Base-by-base conservation (phyloP, 768 basidiomycete genomes). In the Naematelia encephala region DNA sequence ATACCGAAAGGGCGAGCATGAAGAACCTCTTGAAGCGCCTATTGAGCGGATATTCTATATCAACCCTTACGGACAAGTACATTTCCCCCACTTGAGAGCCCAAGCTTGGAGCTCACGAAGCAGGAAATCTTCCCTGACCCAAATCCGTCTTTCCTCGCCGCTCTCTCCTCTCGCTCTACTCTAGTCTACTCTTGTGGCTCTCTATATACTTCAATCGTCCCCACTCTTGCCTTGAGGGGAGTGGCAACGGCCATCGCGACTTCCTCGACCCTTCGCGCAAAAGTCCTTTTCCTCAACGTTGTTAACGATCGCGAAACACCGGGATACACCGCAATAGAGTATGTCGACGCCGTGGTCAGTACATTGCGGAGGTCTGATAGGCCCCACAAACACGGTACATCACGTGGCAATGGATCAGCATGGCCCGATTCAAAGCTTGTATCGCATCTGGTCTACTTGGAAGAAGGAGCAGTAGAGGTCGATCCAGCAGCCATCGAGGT, bases 131-230 rank as follows among this genome's bases (percentile, higher is more conserved):
- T 89, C 69, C 92, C 92, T 16, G 81, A 84, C 43, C 91, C 92
- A 0, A 94, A 93, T 73, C 83, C 86, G 1, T 89, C 88, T 44
- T 90, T 86, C 70, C 71, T 97, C 51, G 76, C 83, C 12, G 82
- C 83, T 52, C 79, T 94, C 10, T 77, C 78, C 2, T 78, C 81
- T 27, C 83, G 83, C 56, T 84, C 88, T 62, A 79, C 87, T 1
- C 79, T 97, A 26, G 85, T 97, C 1, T 96, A 94, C 74, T 92
- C 90, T 2, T 92, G 91, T 71, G 92, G 92, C 4, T 94, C 91
- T 1, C 79, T 97, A 5, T 97, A 90, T 90, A 97, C 92, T 13
- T 90, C 89, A 66, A 89, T 96, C 60, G 86, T 92, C n/a, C 92
- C 92, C 0, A 94, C 92, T 75, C 81, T 97, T 23, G 88, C 91